Base-by-base conservation (phyloP, 192 early-diverging fungal species). In the Mortierella alpina region DNA sequence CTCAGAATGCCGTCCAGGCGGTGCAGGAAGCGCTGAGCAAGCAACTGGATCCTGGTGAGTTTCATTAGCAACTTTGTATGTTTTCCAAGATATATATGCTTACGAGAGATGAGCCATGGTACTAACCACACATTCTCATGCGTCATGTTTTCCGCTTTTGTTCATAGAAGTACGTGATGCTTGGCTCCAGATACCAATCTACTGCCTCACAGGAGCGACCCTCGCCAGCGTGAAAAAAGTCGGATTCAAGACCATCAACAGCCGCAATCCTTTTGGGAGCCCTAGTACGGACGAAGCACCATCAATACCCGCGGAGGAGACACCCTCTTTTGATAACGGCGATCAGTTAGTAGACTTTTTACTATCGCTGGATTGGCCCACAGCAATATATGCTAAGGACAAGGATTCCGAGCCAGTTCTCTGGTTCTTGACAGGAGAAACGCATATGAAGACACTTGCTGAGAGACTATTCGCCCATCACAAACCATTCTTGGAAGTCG, bases 381-480 rank as follows among this genome's bases (percentile, higher is more conserved):
- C 46, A 53, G 41, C 31, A 12, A 6, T 40, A 13, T 20, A n/a
- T 22, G 6, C 40, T 4, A 31, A 8, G 40, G n/a, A 17, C 5
- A 23, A 23, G 0, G 54, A 56, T 56, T 9, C 17, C 15, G 52
- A 54, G 52, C 75, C 76, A n/a, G 22, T 62, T 12, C 46, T 79
- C 5, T 79, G 76, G 76, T 79, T 79, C 44, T 40, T 79, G 23
- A 67, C 69, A 18, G 76, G 76, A 1, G 76, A 71, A 12, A 65
- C 59, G 14, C 62, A 64, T 14, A 72, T 79, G 76, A 72, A 71
- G 20, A 79, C 76, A n/a, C n/a, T 79, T 44, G 57, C 69, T 12
- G 63, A 71, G 12, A 66, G 40, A 1, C 22, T 79, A 12, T 42
- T 57, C 2, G 63, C 58, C 0, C 52, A 66, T 22, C 50, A 51